Percentiles rank a stretch among this genome's conserved stretches.
phyloP scores from a whole-genome alignment of 441 rosid species.

The Populus hybrid region DNA sequence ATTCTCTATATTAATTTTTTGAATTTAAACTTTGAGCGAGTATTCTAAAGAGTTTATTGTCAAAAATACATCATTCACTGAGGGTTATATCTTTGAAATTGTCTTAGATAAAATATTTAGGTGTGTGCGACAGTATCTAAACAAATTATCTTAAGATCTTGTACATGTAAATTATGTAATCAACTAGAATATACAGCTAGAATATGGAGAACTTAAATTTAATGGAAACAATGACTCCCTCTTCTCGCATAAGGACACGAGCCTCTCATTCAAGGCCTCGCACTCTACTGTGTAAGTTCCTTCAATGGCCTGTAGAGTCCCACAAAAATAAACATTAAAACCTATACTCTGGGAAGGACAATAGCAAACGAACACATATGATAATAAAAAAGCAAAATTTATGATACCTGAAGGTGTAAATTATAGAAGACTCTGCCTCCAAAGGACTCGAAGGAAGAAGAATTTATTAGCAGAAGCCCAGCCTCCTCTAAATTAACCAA shows the following conservation, averaged over 20 bases:
- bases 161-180: background rate
- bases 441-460: slow-evolving; percentile 54
- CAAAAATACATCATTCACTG: too few relatives aligned
- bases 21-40: too few relatives aligned
- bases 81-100: too few relatives aligned
- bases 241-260: slow-evolving; percentile 35
- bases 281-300: slow-evolving; percentile 19
- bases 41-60: too few relatives aligned
- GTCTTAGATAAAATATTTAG: too few relatives aligned
- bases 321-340: background rate
- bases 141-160: background rate
- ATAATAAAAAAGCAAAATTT: background rate
- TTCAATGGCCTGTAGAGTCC: slow-evolving; percentile 26
- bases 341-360: background rate
- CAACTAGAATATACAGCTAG: background rate
- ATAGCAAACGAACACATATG: background rate
- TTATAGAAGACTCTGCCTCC: slow-evolving; percentile 49
- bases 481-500: slow-evolving; percentile 40
- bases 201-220: background rate
- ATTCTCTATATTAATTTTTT: too few relatives aligned
- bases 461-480: slow-evolving; percentile 41
- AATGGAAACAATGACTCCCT: slow-evolving; percentile 7
- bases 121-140: background rate
- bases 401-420: slow-evolving; percentile 45
- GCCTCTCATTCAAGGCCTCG: slow-evolving; percentile 38